phyloP scores from a whole-genome alignment of 1,284 basidiomycete genomes.

The Nidula niveotomentosa region DNA sequence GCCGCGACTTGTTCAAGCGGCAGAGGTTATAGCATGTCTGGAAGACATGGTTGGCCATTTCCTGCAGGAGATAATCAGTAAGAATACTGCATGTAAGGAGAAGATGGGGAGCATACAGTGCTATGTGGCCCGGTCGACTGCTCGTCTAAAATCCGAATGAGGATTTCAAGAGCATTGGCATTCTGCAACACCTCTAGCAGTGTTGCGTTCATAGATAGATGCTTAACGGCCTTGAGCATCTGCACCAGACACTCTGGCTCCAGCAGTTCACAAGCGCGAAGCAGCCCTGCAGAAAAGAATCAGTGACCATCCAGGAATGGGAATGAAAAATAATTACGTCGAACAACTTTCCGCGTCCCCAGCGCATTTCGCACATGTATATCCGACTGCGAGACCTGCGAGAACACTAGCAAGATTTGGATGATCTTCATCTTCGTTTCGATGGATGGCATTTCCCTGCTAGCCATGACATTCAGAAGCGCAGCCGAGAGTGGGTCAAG shows the following conservation, averaged over 20 bases:
- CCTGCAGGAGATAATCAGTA: constrained; percentile 43
- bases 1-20: constrained; percentile 89
- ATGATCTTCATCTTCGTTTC: constrained; percentile 89
- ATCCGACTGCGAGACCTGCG: constrained; percentile 94
- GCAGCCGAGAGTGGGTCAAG: constrained; percentile 92
- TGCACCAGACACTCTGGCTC: constrained; percentile 85
- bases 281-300: constrained; percentile 53
- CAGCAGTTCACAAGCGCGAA: constrained; percentile 82
- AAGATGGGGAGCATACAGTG: constrained; percentile 56
- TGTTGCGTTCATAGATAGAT: constrained; percentile 90
- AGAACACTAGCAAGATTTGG: constrained; percentile 90
- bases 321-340: constrained; percentile 59
- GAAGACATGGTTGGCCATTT: constrained; percentile 92
- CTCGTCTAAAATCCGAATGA: constrained; percentile 83
- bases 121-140: constrained; percentile 78
- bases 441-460: constrained; percentile 62
- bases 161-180: constrained; percentile 91
- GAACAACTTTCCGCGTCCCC: constrained; percentile 85
- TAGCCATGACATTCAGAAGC: constrained; percentile 84
- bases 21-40: constrained; percentile 96
- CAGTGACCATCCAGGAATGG: constrained; percentile 3
- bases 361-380: constrained; percentile 90
- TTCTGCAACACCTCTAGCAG: constrained; percentile 94
- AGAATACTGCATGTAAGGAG: background rate
- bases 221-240: constrained; percentile 94